phyloP scores from a whole-genome alignment of 805 yeast species.

The Lipomyces mesembrius region DNA sequence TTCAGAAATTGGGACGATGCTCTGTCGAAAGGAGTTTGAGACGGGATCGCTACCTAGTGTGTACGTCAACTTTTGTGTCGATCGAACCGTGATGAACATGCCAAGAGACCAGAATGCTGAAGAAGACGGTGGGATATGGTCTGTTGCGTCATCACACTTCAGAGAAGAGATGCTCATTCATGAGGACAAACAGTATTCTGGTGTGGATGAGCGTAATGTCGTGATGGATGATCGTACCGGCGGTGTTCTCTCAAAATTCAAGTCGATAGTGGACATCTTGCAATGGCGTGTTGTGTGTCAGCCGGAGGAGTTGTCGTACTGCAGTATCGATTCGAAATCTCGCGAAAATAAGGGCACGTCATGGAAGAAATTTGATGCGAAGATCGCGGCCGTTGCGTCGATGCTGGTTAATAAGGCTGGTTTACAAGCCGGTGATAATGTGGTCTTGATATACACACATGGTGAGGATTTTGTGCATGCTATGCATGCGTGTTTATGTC shows the following conservation, averaged over 20 bases:
- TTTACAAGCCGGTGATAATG: slow-evolving; percentile 69
- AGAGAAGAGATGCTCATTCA: slow-evolving; percentile 64
- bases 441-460: slow-evolving; percentile 80
- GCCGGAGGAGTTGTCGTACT: slow-evolving; percentile 79
- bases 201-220: slow-evolving; percentile 75
- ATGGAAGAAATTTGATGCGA: slow-evolving; percentile 82
- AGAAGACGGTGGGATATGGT: slow-evolving; percentile 81
- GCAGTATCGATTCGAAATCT: slow-evolving; percentile 49
- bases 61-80: slow-evolving; percentile 77
- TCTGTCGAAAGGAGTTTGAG: slow-evolving; percentile 73
- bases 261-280: slow-evolving; percentile 69
- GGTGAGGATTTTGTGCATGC: slow-evolving; percentile 86
- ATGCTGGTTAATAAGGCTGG: slow-evolving; percentile 70
- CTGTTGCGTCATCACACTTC: slow-evolving; percentile 69
- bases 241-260: slow-evolving; percentile 73
- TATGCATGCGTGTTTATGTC: slow-evolving; percentile 79
- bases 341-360: slow-evolving; percentile 59
- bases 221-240: slow-evolving; percentile 79
- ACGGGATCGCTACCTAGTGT: slow-evolving; percentile 80
- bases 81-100: slow-evolving; percentile 64
- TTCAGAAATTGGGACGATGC: slow-evolving; percentile 88
- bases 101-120: slow-evolving; percentile 58
- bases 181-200: slow-evolving; percentile 77
- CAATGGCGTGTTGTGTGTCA: slow-evolving; percentile 76
- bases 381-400: slow-evolving; percentile 74